Evolutionary conservation across 2,329 filamentous ascomycete species (phyloP).

Genomic region (Coniochaeta prunicola): DNA sequence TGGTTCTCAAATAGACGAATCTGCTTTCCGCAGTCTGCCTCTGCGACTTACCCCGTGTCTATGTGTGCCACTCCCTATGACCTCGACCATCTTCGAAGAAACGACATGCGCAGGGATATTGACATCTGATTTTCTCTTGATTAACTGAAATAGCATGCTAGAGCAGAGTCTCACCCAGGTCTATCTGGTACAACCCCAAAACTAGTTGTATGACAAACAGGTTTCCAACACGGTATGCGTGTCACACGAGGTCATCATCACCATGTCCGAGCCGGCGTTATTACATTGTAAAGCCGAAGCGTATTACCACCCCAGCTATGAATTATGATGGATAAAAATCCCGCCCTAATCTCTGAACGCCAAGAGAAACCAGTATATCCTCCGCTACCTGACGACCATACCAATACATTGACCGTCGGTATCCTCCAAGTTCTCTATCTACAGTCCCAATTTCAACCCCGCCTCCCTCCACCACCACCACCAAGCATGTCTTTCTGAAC

Average conservation of each 20-base stretch:
- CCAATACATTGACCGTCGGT: not conserved
- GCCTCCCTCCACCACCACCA: not conserved
- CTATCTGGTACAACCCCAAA: too few relatives aligned
- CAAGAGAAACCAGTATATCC: not conserved
- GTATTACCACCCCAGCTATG: not conserved
- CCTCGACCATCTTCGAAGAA: not conserved
- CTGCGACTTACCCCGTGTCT: not conserved
- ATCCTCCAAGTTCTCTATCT: not conserved
- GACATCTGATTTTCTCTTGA: not conserved
- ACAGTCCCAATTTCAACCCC: not conserved
- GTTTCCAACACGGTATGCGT: too few relatives aligned
- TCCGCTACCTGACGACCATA: not conserved
- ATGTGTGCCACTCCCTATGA: not conserved
- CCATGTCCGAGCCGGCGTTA: too few relatives aligned
- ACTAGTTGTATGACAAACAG: too few relatives aligned
- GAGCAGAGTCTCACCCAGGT: too few relatives aligned
- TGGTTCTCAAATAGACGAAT: not conserved
- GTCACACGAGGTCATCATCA: too few relatives aligned
- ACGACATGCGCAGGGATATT: not conserved
- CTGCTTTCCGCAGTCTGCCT: not conserved
- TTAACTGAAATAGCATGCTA: not conserved
- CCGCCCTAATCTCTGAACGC: not conserved
- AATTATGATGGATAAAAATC: not conserved
- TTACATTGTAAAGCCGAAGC: not conserved
- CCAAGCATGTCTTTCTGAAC: not conserved